Percentiles rank a stretch among this genome's conserved stretches.
Conservation (phyloP, 371 early-diverging fungal species). For the Mortierella sp. region DNA sequence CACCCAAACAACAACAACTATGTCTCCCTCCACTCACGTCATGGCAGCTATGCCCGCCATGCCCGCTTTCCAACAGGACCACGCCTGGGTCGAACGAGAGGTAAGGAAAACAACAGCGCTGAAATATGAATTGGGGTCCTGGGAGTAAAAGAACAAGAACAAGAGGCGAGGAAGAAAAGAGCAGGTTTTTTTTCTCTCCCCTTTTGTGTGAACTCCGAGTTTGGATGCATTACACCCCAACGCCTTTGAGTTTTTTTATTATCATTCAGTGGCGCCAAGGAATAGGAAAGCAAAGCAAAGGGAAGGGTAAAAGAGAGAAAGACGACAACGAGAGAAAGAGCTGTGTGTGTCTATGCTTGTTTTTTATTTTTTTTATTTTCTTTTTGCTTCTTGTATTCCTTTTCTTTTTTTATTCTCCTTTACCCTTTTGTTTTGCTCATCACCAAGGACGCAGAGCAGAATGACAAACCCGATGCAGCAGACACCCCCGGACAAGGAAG, state of each 20-base stretch:
- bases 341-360: not conserved
- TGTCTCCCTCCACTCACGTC: conserved; percentile 45
- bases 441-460: not conserved
- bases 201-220: conserved; percentile 10
- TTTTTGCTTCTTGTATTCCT: not conserved
- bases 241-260: conserved; percentile 1
- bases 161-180: not conserved
- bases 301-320: not conserved
- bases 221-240: conserved; percentile 10
- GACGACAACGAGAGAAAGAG: not conserved
- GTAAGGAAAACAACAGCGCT: conserved; percentile 22
- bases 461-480: not conserved
- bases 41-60: conserved; percentile 41
- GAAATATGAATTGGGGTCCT: not conserved
- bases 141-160: not conserved
- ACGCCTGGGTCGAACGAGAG: conserved; percentile 43
- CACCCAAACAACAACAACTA: conserved; percentile 14
- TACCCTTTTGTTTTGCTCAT: not conserved
- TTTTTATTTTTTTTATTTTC: not conserved
- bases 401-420: not conserved
- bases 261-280: not conserved
- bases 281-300: not conserved
- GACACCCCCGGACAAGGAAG: not conserved
- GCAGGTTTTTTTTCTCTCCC: conserved; percentile 5
- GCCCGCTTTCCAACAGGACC: conserved; percentile 24